Evolutionary conservation across 129 eudicot species (phyloP).

Genomic region (Flaveria brownii): DNA sequence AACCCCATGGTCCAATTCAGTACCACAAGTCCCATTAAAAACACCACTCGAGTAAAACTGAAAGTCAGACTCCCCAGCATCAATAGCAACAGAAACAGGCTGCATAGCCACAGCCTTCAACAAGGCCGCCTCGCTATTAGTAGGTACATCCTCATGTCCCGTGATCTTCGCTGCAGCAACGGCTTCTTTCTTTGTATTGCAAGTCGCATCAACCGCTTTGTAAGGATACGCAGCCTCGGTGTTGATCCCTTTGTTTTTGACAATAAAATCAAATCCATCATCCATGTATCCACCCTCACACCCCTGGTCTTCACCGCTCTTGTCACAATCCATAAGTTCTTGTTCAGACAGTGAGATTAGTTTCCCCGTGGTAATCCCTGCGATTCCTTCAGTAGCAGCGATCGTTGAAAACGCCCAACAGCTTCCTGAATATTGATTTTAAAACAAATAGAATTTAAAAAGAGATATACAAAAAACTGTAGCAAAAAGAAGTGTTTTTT

Average conservation of each 20-base stretch:
- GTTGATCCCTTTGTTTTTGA: slow-evolving; percentile 32
- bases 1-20: slow-evolving; percentile 24
- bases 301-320: slow-evolving; percentile 4
- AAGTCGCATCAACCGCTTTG: slow-evolving; percentile 43
- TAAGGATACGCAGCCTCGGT: slow-evolving; percentile 59
- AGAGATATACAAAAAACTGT: neutral
- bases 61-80: slow-evolving; percentile 57
- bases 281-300: slow-evolving; percentile 65
- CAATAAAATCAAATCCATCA: slow-evolving; percentile 58
- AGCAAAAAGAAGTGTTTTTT: neutral
- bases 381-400: slow-evolving; percentile 66
- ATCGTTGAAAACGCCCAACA: slow-evolving; percentile 84
- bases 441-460: neutral
- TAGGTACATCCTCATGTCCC: slow-evolving; percentile 63
- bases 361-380: slow-evolving; percentile 53
- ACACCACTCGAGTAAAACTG: slow-evolving; percentile 52
- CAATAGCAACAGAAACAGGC: slow-evolving; percentile 64
- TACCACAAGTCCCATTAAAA: slow-evolving; percentile 22
- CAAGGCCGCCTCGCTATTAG: slow-evolving; percentile 53
- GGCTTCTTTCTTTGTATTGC: neutral
- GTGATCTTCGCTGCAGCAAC: slow-evolving; percentile 13
- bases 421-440: slow-evolving; percentile 47
- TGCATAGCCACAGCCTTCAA: slow-evolving; percentile 64
- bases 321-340: slow-evolving; percentile 12
- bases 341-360: slow-evolving; percentile 44